Base-by-base conservation (phyloP, 2,329 filamentous ascomycete genomes). In the Elsinoe necatrix region DNA sequence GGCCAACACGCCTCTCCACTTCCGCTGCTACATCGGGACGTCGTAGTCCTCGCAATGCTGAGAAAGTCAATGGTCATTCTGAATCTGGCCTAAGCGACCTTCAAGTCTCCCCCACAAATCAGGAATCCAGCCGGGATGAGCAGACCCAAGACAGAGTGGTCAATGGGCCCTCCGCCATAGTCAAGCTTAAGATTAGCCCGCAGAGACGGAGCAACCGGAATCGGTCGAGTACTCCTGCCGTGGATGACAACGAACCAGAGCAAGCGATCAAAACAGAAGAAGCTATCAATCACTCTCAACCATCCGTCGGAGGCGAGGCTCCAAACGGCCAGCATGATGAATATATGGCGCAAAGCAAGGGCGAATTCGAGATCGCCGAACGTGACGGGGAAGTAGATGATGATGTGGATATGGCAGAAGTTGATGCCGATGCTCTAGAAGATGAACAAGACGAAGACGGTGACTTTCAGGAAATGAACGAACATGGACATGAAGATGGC, bases 361-460 rank as follows among this genome's bases (percentile, higher is more conserved):
- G 11, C 20, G 31, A n/a, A 20, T 4, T 4, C 27, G 29, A 41
- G 34, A 7, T 9, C n/a, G 8, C 31, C n/a, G 5, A 55, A 4
- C 2, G n/a, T 35, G 52, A 31, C 16, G 37, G 16, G 9, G 43
- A 20, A 9, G 18, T 16, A 20, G 27, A 34, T 14, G 37, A 57
- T 7, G 55, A 59, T 21, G 39, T 42, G 12, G 50, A 37, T 11
- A 59, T 56, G 47, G 35, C 23, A 11, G 57, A 57, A 16, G 31
- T 18, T 7, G 48, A 50, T 3, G 39, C 25, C 11, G 45, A 18
- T 55, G 23, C 12, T 11, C 14, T 7, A 20, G 29, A 35, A 23
- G 20, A 42, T 18, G 37, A 43, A 7, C 14, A 27, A 11, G 52
- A 27, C 2, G 52, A 42, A 23, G 21, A 27, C 2, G 52, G 27